These are phyloP conservation scores for Vicia villosa DNA, from an alignment of 306 rosid species.

Conservation along the genomic window DNA sequence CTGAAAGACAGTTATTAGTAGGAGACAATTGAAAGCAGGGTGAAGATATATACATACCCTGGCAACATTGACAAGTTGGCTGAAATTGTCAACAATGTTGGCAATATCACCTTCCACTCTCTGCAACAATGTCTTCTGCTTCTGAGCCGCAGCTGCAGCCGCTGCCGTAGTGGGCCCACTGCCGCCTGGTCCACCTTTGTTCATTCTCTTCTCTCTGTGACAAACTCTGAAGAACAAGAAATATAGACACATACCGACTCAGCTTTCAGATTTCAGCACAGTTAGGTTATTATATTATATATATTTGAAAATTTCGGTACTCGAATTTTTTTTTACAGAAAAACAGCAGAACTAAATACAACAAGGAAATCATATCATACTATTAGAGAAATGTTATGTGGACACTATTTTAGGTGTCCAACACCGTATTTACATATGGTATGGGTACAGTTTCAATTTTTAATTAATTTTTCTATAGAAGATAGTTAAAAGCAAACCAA, in stretches of 20 bases:
- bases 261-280: neutral
- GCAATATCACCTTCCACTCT: constrained; percentile 71
- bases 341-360: neutral
- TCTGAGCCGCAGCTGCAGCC: constrained; percentile 60
- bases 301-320: neutral
- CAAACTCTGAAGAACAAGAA: neutral
- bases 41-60: constrained; percentile 48
- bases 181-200: constrained; percentile 52
- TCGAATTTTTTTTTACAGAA: neutral
- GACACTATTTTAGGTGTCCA: too few relatives aligned
- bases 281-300: too few relatives aligned
- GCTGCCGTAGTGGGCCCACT: constrained; percentile 64
- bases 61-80: constrained; percentile 81
- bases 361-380: neutral
- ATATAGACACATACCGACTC: neutral
- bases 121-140: constrained; percentile 77
- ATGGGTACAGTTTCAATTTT: too few relatives aligned
- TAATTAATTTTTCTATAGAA: too few relatives aligned
- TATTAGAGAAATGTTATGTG: too few relatives aligned
- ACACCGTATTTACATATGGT: too few relatives aligned
- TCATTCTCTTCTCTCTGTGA: constrained; percentile 40
- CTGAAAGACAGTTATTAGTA: neutral
- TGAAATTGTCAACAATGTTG: constrained; percentile 82
- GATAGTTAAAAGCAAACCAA: too few relatives aligned
- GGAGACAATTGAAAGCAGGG: neutral